Base-by-base conservation (phyloP, 441 rosid genomes). In the Syzygium syzygioides region DNA sequence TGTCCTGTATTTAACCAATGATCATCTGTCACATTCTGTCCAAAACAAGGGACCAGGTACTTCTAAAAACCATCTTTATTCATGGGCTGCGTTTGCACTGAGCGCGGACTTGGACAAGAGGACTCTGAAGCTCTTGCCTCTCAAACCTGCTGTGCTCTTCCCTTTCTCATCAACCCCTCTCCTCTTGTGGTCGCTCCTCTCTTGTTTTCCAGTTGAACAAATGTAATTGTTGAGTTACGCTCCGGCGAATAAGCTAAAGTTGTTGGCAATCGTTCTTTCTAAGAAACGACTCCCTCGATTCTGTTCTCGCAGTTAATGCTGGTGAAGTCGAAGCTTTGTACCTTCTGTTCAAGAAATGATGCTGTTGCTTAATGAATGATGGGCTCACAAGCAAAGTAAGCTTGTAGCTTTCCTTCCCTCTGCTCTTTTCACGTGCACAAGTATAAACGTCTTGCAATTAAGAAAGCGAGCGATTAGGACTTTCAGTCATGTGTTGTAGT, bases 341-440 rank as follows among this genome's bases (percentile, higher is more conserved):
- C 87, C 90, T 92, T 90, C 90, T 95, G 59, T 96, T 93, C 93
- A 94, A 89, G 92, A 94, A 93, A 92, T 86, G 93, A 90, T 93
- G 96, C 92, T 91, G 91, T 68, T 94, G 95, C 87, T 85, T 96
- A 76, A 90, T 79, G 83, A 90, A 93, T 54, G 96, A 96, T 91
- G 94, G 94, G 55, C 89, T 93, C 87, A 93, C 94, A 30, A 93
- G 93, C 94, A 96, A 91, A 92, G 98, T 96, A 88, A 87, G 91
- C 87, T 80, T 32, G 41, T 64, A n/a, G 2, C 56, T 60, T 41
- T 55, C 41, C 37, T 66, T 17, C 60, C 86, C 71, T 64, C 57
- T 45, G 26, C 54, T 86, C 64, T 53, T 23, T 54, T 7, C 52
- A 18, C 10, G 12, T 30, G 55, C 14, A 5, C 19, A 14, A 57